Percentiles rank a stretch among this genome's conserved stretches.
These are phyloP conservation scores for Exophiala sp. DNA, from an alignment of 2,329 filamentous ascomycete species.

Conservation along the genomic window DNA sequence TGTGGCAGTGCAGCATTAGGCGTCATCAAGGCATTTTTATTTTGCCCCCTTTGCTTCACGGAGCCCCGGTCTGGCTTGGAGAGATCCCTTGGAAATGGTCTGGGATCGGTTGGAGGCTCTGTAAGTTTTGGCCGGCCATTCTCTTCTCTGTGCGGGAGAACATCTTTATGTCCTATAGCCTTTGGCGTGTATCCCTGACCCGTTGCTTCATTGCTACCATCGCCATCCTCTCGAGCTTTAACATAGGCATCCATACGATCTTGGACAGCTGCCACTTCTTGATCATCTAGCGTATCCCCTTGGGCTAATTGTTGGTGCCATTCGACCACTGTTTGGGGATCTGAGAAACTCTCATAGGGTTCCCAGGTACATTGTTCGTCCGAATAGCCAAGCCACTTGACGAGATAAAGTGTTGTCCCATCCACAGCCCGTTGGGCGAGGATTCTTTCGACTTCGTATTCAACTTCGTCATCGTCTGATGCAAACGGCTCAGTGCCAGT, in stretches of 20 bases:
- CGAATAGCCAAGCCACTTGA: constrained; percentile 59
- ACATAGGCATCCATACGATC: constrained; percentile 19
- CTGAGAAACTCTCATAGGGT: constrained; percentile 39
- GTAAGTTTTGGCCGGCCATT: too few species aligned
- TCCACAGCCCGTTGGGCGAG: constrained; percentile 42
- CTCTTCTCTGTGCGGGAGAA: not conserved
- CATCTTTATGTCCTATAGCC: not conserved
- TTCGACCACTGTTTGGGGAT: constrained; percentile 36
- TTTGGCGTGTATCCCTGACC: too few species aligned
- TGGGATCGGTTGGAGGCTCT: too few species aligned
- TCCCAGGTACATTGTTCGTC: constrained; percentile 54
- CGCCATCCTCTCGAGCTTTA: not conserved
- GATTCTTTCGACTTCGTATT: constrained; percentile 53
- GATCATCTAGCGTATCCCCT: constrained; percentile 19
- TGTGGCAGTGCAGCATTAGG: not conserved
- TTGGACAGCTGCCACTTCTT: constrained; percentile 17
- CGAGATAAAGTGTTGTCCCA: constrained; percentile 48
- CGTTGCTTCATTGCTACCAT: not conserved
- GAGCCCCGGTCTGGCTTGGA: not conserved
- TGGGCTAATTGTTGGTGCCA: constrained; percentile 37
- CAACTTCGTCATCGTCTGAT: constrained; percentile 37
- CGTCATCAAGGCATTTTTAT: not conserved
- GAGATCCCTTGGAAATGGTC: not conserved
- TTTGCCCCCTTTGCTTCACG: not conserved
- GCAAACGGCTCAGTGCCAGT: not conserved